Percentiles rank a stretch among this genome's conserved stretches.
These are phyloP conservation scores for Canariomyces notabilis DNA, from an alignment of 2,329 filamentous ascomycete species.

Conservation along the genomic window DNA sequence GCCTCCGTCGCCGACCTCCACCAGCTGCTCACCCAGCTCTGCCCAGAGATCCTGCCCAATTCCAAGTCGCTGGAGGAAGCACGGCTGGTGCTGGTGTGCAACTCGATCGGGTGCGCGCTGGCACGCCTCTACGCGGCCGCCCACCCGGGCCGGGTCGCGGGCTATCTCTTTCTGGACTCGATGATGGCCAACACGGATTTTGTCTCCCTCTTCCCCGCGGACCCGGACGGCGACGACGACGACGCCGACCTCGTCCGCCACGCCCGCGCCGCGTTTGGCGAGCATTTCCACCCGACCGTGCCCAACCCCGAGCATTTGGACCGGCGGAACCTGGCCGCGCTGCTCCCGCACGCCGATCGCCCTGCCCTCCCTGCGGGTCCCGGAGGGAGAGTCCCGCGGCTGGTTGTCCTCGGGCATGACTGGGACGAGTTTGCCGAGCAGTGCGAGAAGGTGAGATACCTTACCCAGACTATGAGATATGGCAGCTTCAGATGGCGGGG, in stretches of 20 bases:
- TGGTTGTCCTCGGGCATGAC: constrained; percentile 51
- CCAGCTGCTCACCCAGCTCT: constrained; percentile 38
- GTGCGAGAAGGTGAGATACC: constrained; percentile 25
- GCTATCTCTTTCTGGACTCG: constrained; percentile 50
- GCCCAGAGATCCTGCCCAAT: constrained; percentile 27
- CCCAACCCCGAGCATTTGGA: constrained; percentile 47
- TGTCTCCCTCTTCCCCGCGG: constrained; percentile 46
- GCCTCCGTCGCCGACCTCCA: constrained; percentile 41
- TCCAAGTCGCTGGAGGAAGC: not conserved
- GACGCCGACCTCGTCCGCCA: constrained; percentile 31
- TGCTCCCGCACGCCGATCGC: constrained; percentile 40
- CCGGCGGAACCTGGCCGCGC: constrained; percentile 37
- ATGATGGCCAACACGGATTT: constrained; percentile 55
- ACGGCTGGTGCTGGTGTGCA: constrained; percentile 43
- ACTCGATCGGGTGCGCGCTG: constrained; percentile 49
- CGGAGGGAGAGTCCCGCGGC: constrained; percentile 33
- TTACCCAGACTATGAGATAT: no score
- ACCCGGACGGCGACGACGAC: constrained; percentile 45
- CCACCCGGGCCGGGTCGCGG: constrained; percentile 41
- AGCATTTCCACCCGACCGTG: constrained; percentile 44
- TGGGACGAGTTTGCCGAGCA: constrained; percentile 48
- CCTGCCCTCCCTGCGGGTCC: constrained; percentile 37
- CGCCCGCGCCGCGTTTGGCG: constrained; percentile 32
- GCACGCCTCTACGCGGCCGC: constrained; percentile 46
- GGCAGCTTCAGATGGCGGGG: no score